Evolutionary conservation across 2,329 filamentous ascomycete species (phyloP), one percentile per base, ranked within the genome.

Genomic region (Ilyonectria destructans): DNA sequence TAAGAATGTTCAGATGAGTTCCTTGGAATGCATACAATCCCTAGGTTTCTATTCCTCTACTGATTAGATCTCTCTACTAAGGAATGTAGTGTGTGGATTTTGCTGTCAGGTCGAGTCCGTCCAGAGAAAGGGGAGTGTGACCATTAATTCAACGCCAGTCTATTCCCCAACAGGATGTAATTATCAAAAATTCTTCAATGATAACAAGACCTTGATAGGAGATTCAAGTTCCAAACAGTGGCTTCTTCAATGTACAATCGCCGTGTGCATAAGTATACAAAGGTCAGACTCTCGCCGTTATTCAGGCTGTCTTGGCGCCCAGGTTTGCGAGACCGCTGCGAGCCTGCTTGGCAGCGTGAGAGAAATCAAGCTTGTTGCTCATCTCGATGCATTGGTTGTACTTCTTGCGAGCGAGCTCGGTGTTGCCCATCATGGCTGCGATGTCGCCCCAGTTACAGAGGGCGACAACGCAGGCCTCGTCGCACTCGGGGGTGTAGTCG

Each of bases 381-480:
- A 96, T 79, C 21, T 85, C 85, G 61, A 89, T 86, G 10, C 93
- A 92, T 78, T 97, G 89, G 61, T 86, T 82, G 77, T 93, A 97
- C 77, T 88, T 88, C 73, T 85, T 86, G 74, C 87, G 86, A 2
- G 96, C 95, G 71, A 92, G 87, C 4, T 84, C 83, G 1, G 85
- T 76, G 74, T 93, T 87, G 1, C 92, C 91, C 67, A 91, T 82
- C 88, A 96, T 91, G 71, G 93, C 90, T 1, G 93, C 92, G 73
- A 98, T 91, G 75, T 97, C 93, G 26, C 91, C 96, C 60, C 97
- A 88, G 78, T 97, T 97, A 80, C 94, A 93, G n/a, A 93, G 90
- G 8, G 95, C 93, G 6, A 92, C 92, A 2, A 92, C 92, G 77
- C 95, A 98, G 1, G 92, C 93, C 63, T 92, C 81, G 78, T 97